A percentile compares a stretch with the other conserved stretches of the same genome.
phyloP scores from a whole-genome alignment of 2,329 filamentous ascomycete genomes.

The Rugonectria rugulosa region DNA sequence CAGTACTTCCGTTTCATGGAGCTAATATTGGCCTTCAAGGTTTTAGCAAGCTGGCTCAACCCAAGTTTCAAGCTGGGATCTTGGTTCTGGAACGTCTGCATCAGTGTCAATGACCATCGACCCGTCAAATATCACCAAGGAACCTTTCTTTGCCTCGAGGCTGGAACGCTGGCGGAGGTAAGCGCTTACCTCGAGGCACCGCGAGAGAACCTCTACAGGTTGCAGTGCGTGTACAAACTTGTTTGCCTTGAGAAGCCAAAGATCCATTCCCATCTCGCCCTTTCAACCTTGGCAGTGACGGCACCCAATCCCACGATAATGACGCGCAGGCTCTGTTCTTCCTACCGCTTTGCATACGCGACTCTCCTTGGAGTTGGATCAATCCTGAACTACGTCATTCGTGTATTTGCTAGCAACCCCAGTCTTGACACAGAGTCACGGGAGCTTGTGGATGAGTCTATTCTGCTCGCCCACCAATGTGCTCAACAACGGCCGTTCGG shows the following conservation, averaged over 20 bases:
- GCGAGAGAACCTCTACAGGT: constrained; percentile 5
- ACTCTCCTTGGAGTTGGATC: constrained; percentile 19
- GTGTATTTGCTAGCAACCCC: constrained; percentile 10
- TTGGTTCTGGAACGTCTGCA: constrained; percentile 33
- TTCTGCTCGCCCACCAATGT: constrained; percentile 24
- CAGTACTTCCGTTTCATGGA: rapidly evolving
- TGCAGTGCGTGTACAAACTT: constrained; percentile 25
- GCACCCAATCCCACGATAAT: constrained; percentile 2
- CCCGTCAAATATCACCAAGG: constrained; percentile 26
- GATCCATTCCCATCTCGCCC: constrained; percentile 4
- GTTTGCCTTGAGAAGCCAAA: constrained; percentile 24
- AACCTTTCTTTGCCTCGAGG: constrained; percentile 27
- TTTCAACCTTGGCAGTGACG: constrained; percentile 7
- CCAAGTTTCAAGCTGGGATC: constrained; percentile 23
- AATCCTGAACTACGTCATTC: constrained; percentile 24
- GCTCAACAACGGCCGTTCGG: constrained; percentile 24
- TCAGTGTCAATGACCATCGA: constrained; percentile 7
- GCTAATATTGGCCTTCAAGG: no score
- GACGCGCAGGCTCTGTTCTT: constrained; percentile 1
- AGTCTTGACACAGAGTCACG: constrained; percentile 11
- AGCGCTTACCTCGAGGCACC: constrained; percentile 24
- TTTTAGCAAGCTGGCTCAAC: constrained; percentile 28
- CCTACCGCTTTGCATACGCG: constrained; percentile 24
- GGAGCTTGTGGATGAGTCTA: constrained; percentile 20
- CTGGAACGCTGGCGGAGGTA: constrained; percentile 19